Base-by-base conservation (phyloP, 2,329 filamentous ascomycete species). In the Sporothrix sp. region DNA sequence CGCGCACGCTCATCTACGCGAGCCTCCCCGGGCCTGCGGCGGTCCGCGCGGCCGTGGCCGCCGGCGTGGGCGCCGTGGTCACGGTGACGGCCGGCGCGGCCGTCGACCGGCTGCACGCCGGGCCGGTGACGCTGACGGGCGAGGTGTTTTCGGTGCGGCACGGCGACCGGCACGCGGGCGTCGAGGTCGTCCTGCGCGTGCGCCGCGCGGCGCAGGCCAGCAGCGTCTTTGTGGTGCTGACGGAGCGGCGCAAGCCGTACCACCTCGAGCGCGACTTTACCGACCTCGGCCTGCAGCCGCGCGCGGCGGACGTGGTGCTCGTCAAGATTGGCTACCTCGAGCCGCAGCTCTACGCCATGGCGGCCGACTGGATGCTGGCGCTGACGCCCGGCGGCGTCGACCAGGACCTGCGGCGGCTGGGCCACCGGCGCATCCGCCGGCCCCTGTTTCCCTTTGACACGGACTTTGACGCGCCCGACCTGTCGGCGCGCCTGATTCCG, bases 251-350 rank as follows among this genome's bases (percentile, higher is more conserved):
- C 45, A 78, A 77, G 57, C 74, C 74, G 1, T 77, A 77, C 55
- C 75, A 78, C 54, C 66, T 68, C 42, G 73, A 77, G 56, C 65
- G 60, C 10, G 75, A 77, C 57, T 77, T 78, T 54, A 72, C 68
- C 0, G 69, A 71, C 3, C 65, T 78, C 0, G 52, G 69, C 38
- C 67, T 78, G 1, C 42, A 61, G 8, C 73, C 74, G 2, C 67
- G 73, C 2, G 56, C 64, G 4, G 67, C 69, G 0, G 71, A 74
- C 54, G 68, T 78, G 20, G 73, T 77, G 0, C 68, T 78, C 38
- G 73, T 77, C 21, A 77, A 78, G 60, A 78, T 78, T 39, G 74
- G 74, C 14, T 78, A 77, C 51, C 60, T 78, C 1, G 74, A 78
- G 57, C 74, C 74, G 3, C 69, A 78, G 57, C 61, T 77, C 4